These are phyloP conservation scores for Mucor mucedo DNA, from an alignment of 371 early-diverging fungal genomes.

Conservation along the genomic window DNA sequence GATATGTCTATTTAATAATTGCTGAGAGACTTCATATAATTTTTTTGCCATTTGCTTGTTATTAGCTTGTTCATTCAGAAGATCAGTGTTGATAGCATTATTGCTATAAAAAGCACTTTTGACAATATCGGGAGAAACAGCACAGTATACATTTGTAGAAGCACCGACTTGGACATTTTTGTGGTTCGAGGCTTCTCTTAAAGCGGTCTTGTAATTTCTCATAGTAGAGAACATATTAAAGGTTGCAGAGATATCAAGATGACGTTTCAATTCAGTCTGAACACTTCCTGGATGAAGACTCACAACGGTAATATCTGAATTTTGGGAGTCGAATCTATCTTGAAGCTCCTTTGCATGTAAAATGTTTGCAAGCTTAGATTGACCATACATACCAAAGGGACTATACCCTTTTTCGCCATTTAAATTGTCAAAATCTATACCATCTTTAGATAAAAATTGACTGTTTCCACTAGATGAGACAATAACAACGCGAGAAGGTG, in stretches of 20 bases:
- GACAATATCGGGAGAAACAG: conserved; percentile 2
- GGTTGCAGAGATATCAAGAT: too few species aligned
- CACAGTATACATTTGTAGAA: conserved; percentile 11
- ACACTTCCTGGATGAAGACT: conserved; percentile 14
- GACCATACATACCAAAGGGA: conserved; percentile 9
- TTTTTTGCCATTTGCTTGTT: conserved; percentile 8
- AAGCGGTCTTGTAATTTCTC: neutral
- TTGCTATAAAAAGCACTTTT: conserved; percentile 8
- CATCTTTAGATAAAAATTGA: conserved; percentile 14
- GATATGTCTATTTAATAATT: too few species aligned
- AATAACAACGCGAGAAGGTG: conserved; percentile 59
- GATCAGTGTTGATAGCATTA: neutral
- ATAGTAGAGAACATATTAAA: neutral
- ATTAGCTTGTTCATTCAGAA: conserved; percentile 2
- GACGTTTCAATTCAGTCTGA: neutral
- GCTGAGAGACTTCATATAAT: conserved; percentile 9
- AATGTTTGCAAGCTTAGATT: conserved; percentile 41
- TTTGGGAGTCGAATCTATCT: conserved; percentile 35
- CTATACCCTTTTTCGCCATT: conserved; percentile 41
- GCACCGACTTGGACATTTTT: conserved; percentile 3
- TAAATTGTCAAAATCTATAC: conserved; percentile 33
- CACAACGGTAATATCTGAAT: neutral
- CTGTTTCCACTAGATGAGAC: conserved; percentile 50
- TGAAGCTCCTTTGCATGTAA: conserved; percentile 61
- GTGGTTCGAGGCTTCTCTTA: neutral